Conservation (phyloP, 768 basidiomycete genomes). For the Suillus variegatus region DNA sequence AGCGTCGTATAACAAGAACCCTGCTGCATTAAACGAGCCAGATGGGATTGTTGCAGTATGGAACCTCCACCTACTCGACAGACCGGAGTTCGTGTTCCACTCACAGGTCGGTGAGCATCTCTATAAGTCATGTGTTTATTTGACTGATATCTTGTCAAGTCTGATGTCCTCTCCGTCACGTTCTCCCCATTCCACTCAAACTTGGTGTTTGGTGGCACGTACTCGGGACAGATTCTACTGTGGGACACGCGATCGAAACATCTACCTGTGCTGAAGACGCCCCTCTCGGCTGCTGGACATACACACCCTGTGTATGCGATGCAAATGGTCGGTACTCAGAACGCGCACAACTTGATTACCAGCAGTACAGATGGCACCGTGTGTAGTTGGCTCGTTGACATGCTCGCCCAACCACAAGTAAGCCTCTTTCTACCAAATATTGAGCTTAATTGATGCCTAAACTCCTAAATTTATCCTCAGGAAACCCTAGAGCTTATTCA, state of each 20-base stretch:
- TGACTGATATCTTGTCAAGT: constrained; percentile 48
- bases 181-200: constrained; percentile 99
- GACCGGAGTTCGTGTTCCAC: constrained; percentile 98
- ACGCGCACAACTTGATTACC: constrained; percentile 96
- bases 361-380: constrained; percentile 97
- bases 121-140: background rate
- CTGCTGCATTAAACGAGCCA: constrained; percentile 89
- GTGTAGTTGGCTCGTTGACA: constrained; percentile 97
- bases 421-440: constrained; percentile 6
- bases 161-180: constrained; percentile 94
- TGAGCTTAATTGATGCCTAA: background rate
- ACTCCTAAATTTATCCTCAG: constrained; percentile 38
- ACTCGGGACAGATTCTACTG: constrained; percentile 95
- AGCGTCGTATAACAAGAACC: constrained; percentile 98
- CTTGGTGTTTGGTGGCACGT: constrained; percentile 97
- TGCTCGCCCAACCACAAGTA: constrained; percentile 98
- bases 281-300: constrained; percentile 92
- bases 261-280: constrained; percentile 94
- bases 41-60: constrained; percentile 97
- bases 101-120: constrained; percentile 71
- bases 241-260: constrained; percentile 99
- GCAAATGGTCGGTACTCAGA: constrained; percentile 98
- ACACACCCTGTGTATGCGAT: constrained; percentile 99
- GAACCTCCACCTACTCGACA: constrained; percentile 93
- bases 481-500: constrained; percentile 93